phyloP scores from a whole-genome alignment of 2,329 filamentous ascomycete genomes.

The Leptographium wingfieldii region DNA sequence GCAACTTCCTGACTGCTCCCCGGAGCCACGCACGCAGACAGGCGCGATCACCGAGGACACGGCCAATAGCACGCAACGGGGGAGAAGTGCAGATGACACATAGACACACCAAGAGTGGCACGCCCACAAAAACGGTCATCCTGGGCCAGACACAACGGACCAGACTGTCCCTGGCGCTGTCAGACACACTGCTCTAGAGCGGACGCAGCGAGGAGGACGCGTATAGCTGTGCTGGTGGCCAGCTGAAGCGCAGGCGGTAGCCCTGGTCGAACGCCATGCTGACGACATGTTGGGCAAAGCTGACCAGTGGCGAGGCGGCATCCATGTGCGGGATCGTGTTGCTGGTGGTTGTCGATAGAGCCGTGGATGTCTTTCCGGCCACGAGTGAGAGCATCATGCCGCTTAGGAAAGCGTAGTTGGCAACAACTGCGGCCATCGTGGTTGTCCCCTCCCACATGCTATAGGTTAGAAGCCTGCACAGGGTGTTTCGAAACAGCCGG shows the following conservation, averaged over 20 bases:
- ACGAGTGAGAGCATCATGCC: slow-evolving; percentile 4
- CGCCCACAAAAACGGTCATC: background rate
- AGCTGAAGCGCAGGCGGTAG: background rate
- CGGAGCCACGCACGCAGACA: background rate
- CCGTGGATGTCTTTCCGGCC: background rate
- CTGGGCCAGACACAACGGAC: background rate
- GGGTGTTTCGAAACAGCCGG: background rate
- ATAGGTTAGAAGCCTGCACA: background rate
- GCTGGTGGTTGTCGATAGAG: background rate
- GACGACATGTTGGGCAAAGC: background rate
- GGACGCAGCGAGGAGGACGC: background rate
- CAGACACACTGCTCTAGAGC: background rate
- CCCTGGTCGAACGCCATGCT: slow-evolving; percentile 7
- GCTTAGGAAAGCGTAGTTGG: slow-evolving; percentile 7
- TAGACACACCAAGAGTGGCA: background rate
- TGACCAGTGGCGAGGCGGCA: background rate
- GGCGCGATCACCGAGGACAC: background rate
- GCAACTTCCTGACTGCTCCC: background rate
- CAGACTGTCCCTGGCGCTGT: background rate
- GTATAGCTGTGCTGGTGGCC: background rate
- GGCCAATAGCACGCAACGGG: background rate
- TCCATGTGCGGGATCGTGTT: background rate
- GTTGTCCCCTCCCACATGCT: background rate
- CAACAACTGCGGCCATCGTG: background rate
- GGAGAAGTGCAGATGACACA: background rate